Base-by-base conservation (phyloP, 306 rosid genomes). In the Amphicarpaea edgeworthii region DNA sequence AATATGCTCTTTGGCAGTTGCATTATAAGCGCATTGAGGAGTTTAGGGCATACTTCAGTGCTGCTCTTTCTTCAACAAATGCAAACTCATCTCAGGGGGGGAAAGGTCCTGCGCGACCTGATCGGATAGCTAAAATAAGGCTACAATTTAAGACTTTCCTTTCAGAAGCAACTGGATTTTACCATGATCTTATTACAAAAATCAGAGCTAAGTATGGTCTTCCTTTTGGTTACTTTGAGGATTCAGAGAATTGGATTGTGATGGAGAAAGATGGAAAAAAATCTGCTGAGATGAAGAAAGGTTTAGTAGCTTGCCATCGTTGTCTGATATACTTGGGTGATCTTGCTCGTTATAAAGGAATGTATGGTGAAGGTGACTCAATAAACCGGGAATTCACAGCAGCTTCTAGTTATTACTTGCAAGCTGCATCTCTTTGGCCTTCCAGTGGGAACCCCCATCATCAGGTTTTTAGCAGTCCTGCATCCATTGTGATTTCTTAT, bases 401-500 rank as follows among this genome's bases (percentile, higher is more conserved):
- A 68, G 98, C 98, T 76, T 91, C 96, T 58, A 88, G 98, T 83
- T 91, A 93, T 79, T 93, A 93, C 58, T 74, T 91, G 78, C 96
- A 93, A 82, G 98, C 98, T 81, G 90, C 96, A 57, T 91, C 98
- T 67, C 84, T 90, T 76, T 93, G 87, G 87, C 98, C 98, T 66
- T 93, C 96, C 8, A 89, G 92, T 77, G 97, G 98, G 72, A 93
- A 93, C 65, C 98, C 98, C 45, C 98, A 91, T 82, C 96, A 93
- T 84, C 98, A 93, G 98, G 98, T 93, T 28, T 72, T 59, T 76
- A 17, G 12, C 64, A 66, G 66, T 61, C 3, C 20, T 53, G 50
- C 30, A 20, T 9, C 19, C 11, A 68, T 75, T 60, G 12, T 60
- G 16, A 11, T 49, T 82, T 69, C 61, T 11, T n/a, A 3, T 16